Percentiles rank a stretch among this genome's conserved stretches.
Evolutionary conservation across 1,284 basidiomycete species (phyloP).

Genomic region (Pholiota adiposa): DNA sequence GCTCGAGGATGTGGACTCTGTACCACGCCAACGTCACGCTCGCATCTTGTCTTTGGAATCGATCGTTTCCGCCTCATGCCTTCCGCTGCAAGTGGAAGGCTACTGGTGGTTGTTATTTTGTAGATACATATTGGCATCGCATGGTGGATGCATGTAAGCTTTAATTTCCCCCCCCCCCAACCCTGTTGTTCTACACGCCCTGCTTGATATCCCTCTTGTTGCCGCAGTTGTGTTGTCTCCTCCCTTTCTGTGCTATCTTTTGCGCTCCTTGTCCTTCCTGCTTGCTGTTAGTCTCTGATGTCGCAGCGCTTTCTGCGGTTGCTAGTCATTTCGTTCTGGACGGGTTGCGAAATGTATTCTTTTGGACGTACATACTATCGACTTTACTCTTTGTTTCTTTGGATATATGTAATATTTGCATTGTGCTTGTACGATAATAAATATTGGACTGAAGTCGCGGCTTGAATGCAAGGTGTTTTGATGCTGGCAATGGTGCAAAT

Average conservation of each 20-base stretch:
- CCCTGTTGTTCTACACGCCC: neutral
- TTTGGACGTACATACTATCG: neutral
- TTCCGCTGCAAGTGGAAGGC: neutral
- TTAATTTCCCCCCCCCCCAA: too few relatives aligned
- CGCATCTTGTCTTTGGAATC: neutral
- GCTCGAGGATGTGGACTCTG: neutral
- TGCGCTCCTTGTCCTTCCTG: neutral
- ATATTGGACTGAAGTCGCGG: neutral
- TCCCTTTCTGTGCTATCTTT: neutral
- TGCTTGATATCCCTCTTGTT: neutral
- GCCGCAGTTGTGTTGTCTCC: neutral
- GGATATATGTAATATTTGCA: neutral
- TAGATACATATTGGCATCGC: neutral
- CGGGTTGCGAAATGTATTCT: too few relatives aligned
- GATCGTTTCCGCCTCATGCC: neutral
- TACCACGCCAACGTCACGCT: too few relatives aligned
- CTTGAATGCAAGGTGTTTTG: too few relatives aligned
- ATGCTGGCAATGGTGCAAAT: too few relatives aligned
- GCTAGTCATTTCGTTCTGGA: too few relatives aligned
- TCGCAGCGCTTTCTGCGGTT: too few relatives aligned
- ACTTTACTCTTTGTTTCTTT: neutral
- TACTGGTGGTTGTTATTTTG: neutral
- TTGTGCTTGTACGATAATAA: neutral
- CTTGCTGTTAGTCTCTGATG: neutral
- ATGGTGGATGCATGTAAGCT: neutral